Conservation (phyloP, 1,284 basidiomycete genomes). For the Pterulicium gracile region DNA sequence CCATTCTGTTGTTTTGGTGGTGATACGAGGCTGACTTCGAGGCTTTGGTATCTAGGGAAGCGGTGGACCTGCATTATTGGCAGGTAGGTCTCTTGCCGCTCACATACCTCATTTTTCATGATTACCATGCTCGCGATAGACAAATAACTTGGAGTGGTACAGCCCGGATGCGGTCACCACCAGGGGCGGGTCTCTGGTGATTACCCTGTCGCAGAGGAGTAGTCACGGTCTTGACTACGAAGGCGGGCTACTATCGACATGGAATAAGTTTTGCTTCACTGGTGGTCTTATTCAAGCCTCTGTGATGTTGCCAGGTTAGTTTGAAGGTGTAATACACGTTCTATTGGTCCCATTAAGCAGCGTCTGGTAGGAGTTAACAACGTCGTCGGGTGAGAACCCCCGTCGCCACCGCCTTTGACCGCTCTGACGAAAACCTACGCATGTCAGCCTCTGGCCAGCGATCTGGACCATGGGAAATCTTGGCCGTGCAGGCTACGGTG, state of each 20-base stretch:
- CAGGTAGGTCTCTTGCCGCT: slow-evolving; percentile 17
- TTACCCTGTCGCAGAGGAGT: slow-evolving; percentile 58
- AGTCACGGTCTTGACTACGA: slow-evolving; percentile 71
- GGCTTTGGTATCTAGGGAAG: too few species aligned
- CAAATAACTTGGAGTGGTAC: slow-evolving; percentile 46
- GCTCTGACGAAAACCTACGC: too few species aligned
- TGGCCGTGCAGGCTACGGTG: slow-evolving; percentile 42
- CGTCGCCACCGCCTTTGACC: too few species aligned
- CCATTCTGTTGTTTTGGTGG: too few species aligned
- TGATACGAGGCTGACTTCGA: too few species aligned
- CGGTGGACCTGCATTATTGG: slow-evolving; percentile 49
- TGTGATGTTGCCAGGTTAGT: slow-evolving; percentile 81
- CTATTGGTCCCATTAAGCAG: too few species aligned
- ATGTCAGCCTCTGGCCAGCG: slow-evolving; percentile 62
- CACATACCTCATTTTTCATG: not conserved
- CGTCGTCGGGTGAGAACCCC: slow-evolving; percentile 17
- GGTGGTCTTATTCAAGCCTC: slow-evolving; percentile 67
- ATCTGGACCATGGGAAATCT: slow-evolving; percentile 28
- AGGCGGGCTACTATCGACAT: slow-evolving; percentile 60
- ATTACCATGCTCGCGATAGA: slow-evolving; percentile 18
- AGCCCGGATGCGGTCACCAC: slow-evolving; percentile 80
- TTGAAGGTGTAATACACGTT: too few species aligned
- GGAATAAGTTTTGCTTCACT: slow-evolving; percentile 95
- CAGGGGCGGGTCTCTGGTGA: slow-evolving; percentile 63
- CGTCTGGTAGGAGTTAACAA: not conserved